phyloP scores from a whole-genome alignment of 257 asterid species.

The Nicotiana attenuata region DNA sequence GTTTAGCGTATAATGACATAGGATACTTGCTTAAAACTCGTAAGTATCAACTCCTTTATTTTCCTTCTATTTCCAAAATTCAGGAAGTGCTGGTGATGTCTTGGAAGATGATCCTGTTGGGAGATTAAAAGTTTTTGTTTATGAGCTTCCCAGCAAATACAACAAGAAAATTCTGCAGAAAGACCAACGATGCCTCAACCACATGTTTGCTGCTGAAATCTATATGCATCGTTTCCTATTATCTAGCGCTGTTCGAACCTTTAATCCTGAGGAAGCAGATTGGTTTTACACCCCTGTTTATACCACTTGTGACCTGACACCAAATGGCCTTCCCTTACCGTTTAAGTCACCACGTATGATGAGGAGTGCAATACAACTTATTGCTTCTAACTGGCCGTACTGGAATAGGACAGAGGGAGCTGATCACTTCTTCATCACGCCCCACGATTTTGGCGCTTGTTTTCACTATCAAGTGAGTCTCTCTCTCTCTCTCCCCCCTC shows the following conservation, averaged over 20 bases:
- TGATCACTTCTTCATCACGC: slow-evolving; percentile 85
- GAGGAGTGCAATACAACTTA: slow-evolving; percentile 87
- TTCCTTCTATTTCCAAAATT: slow-evolving; percentile 15
- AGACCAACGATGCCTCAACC: slow-evolving; percentile 82
- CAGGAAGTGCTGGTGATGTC: slow-evolving; percentile 96
- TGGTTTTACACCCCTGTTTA: slow-evolving; percentile 92
- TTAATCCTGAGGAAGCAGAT: slow-evolving; percentile 92
- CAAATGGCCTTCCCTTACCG: slow-evolving; percentile 86
- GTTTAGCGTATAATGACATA: neutral
- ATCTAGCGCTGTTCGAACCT: slow-evolving; percentile 72
- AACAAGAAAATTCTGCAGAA: slow-evolving; percentile 66
- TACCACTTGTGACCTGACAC: slow-evolving; percentile 76
- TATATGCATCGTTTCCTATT: slow-evolving; percentile 78
- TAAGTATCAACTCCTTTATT: neutral
- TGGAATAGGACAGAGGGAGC: slow-evolving; percentile 96
- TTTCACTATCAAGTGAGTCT: slow-evolving; percentile 76
- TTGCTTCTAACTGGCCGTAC: slow-evolving; percentile 85
- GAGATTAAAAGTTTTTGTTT: slow-evolving; percentile 68
- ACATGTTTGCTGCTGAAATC: slow-evolving; percentile 96
- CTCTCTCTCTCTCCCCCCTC: neutral
- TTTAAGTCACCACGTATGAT: slow-evolving; percentile 88
- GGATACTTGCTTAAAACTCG: neutral
- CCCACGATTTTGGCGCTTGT: slow-evolving; percentile 92
- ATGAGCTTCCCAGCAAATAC: slow-evolving; percentile 87
- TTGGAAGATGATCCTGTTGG: slow-evolving; percentile 86